Percentiles rank a stretch among this genome's conserved stretches.
Conservation (phyloP, 2,329 filamentous ascomycete species). For the Aspergillus unguis region DNA sequence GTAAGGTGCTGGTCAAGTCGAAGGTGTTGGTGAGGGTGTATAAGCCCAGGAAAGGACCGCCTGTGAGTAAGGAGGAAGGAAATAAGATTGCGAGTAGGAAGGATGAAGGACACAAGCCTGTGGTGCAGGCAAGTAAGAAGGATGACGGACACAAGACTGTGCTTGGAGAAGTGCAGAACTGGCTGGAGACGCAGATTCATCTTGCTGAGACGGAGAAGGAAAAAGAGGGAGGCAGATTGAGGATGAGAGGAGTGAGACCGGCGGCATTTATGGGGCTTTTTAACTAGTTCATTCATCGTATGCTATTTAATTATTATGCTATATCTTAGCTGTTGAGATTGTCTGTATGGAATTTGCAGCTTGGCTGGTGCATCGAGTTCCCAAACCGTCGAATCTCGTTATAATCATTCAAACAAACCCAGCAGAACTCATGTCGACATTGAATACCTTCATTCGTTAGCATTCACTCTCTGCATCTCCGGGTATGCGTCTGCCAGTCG, state of each 20-base stretch:
- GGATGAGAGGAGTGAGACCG: neutral
- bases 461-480: neutral
- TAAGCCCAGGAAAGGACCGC: neutral
- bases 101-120: neutral
- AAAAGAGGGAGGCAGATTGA: neutral
- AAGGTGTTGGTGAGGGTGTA: neutral
- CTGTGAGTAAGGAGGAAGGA: too few relatives aligned
- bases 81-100: neutral
- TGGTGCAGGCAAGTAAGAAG: neutral
- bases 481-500: slow-evolving; percentile 7
- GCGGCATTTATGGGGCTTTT: neutral
- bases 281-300: neutral
- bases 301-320: neutral
- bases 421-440: slow-evolving; percentile 11
- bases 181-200: neutral
- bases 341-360: slow-evolving; percentile 12
- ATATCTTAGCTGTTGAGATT: slow-evolving; percentile 4
- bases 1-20: neutral
- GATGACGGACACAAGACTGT: neutral
- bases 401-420: slow-evolving; percentile 9
- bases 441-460: slow-evolving; percentile 10
- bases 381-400: slow-evolving; percentile 7
- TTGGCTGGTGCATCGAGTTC: slow-evolving; percentile 9
- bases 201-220: neutral
- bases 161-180: neutral